These are phyloP conservation scores for Beauveria rudraprayagi DNA, from an alignment of 2,329 filamentous ascomycete genomes.

Conservation along the genomic window DNA sequence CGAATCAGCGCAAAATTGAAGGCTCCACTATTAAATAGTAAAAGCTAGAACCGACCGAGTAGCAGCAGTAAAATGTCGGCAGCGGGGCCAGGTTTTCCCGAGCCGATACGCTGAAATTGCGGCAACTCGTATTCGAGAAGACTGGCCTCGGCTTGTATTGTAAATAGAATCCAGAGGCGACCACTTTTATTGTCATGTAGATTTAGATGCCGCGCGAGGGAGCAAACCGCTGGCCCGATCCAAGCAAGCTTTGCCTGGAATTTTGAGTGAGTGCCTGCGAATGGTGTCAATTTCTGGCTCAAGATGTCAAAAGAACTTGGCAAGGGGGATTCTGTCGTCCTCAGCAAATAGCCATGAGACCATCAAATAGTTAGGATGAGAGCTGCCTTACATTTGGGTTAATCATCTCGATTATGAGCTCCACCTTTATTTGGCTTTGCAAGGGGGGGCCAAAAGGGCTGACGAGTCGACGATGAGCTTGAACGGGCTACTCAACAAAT, in stretches of 20 bases:
- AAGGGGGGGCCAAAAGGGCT: not conserved
- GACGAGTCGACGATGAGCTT: not conserved
- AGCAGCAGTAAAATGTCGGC: not conserved
- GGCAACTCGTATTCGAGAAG: not conserved
- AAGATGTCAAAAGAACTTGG: not conserved
- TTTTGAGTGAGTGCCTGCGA: no score
- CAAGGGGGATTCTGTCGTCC: no score
- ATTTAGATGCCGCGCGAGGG: not conserved
- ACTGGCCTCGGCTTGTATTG: not conserved
- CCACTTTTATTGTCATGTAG: no score
- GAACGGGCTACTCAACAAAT: not conserved
- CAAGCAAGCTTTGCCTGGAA: not conserved
- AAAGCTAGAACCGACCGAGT: not conserved
- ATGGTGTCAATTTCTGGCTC: not conserved
- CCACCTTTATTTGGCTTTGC: constrained; percentile 5
- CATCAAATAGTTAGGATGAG: not conserved
- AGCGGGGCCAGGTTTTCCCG: constrained; percentile 6
- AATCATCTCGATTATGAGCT: not conserved
- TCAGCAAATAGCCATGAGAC: not conserved
- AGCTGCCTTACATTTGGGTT: not conserved
- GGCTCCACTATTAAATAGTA: not conserved
- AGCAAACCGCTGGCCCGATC: not conserved
- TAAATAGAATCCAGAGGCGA: no score
- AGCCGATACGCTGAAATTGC: not conserved
- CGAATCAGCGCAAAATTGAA: constrained; percentile 1